These are phyloP conservation scores for Hyaloscypha bicolor DNA, from an alignment of 495 filamentous ascomycete genomes.

Conservation along the genomic window DNA sequence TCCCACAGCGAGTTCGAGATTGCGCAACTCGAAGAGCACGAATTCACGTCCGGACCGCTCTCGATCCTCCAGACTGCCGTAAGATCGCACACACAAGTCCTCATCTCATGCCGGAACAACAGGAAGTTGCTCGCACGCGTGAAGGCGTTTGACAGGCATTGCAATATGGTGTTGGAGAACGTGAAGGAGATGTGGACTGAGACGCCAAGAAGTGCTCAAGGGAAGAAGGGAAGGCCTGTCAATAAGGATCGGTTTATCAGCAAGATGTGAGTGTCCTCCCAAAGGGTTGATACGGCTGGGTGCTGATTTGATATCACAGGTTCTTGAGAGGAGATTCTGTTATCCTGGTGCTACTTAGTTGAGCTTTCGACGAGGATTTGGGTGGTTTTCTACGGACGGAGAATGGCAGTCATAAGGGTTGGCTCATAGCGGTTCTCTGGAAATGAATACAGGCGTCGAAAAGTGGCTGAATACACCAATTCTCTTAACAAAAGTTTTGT, in stretches of 20 bases:
- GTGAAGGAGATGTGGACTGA: constrained; percentile 99
- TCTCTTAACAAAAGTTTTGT: not conserved
- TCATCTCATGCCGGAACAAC: constrained; percentile 90
- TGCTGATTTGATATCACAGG: constrained; percentile 48
- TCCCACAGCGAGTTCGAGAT: constrained; percentile 80
- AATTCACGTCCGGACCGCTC: constrained; percentile 83
- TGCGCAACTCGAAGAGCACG: constrained; percentile 83
- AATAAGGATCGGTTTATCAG: constrained; percentile 99
- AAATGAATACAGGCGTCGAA: constrained; percentile 32
- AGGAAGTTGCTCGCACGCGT: constrained; percentile 80
- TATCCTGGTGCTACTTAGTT: constrained; percentile 90
- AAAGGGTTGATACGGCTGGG: not conserved
- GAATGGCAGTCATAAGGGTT: constrained; percentile 26
- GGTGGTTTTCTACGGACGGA: constrained; percentile 14
- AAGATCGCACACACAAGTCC: constrained; percentile 82
- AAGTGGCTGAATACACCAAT: constrained; percentile 32
- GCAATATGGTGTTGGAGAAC: constrained; percentile 97
- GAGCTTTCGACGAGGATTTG: constrained; percentile 15
- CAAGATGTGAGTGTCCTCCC: constrained; percentile 74
- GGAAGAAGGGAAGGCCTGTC: constrained; percentile 85
- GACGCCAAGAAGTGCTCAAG: constrained; percentile 71
- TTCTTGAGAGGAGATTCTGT: constrained; percentile 94
- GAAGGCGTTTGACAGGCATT: constrained; percentile 91
- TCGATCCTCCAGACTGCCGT: constrained; percentile 94
- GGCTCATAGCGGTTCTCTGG: constrained; percentile 28